A percentile compares a stretch with the other conserved stretches of the same genome.
Evolutionary conservation across 2,329 filamentous ascomycete species (phyloP).

Genomic region (Myriosclerotinia scirpicola): DNA sequence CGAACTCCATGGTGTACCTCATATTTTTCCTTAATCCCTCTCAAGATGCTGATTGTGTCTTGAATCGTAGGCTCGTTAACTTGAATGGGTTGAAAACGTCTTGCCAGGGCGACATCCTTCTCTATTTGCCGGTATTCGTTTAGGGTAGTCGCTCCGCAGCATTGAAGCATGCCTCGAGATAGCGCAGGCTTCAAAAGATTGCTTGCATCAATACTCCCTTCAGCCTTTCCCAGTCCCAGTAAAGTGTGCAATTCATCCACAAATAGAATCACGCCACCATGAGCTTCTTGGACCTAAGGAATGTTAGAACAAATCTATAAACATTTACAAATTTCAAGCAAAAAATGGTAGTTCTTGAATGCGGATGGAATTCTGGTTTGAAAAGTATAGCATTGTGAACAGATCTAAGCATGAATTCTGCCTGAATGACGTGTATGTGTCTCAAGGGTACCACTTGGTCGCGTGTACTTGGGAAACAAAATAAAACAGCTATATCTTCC

Average conservation of each 20-base stretch:
- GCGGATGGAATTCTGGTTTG: neutral
- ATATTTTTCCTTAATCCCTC: constrained; percentile 96
- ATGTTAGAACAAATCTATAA: constrained; percentile 14
- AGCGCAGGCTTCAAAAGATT: constrained; percentile 92
- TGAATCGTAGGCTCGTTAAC: constrained; percentile 90
- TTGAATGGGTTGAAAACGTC: constrained; percentile 90
- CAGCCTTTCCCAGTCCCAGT: constrained; percentile 88
- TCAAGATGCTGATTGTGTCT: constrained; percentile 91
- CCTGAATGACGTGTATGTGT: neutral
- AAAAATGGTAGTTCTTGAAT: constrained; percentile 1
- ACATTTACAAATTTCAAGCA: neutral
- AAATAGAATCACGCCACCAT: constrained; percentile 90
- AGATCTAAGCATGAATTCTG: constrained; percentile 16
- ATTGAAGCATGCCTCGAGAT: constrained; percentile 85
- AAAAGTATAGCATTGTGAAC: constrained; percentile 8
- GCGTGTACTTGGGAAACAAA: neutral
- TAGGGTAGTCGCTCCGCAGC: constrained; percentile 86
- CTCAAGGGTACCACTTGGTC: constrained; percentile 15
- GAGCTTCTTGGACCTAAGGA: constrained; percentile 61
- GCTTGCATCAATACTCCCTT: constrained; percentile 94
- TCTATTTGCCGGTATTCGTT: constrained; percentile 92
- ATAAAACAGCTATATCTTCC: neutral
- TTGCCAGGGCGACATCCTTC: constrained; percentile 89
- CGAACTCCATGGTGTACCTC: constrained; percentile 96
- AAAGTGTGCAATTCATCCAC: constrained; percentile 93